Conservation (phyloP, 1,139 yeast species). For the Geotrichum histeridarum region DNA sequence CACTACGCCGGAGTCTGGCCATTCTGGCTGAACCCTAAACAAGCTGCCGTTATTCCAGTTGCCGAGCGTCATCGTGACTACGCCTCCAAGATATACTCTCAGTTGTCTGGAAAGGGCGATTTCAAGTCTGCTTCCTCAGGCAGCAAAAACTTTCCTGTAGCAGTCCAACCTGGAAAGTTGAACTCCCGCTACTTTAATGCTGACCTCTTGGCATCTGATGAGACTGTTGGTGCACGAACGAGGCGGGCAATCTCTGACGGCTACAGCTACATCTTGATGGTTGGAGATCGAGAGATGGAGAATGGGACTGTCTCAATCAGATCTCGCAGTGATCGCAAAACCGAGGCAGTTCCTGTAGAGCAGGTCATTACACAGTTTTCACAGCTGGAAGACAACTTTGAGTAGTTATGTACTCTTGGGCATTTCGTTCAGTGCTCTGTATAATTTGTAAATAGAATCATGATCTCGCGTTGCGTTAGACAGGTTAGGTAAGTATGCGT, state of each 20-base stretch:
- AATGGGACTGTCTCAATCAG: constrained; percentile 62
- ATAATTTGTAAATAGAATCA: neutral
- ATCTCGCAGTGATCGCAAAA: constrained; percentile 49
- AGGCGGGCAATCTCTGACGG: constrained; percentile 74
- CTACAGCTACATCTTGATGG: constrained; percentile 70
- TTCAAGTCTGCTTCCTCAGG: constrained; percentile 2
- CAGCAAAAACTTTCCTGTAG: constrained; percentile 2
- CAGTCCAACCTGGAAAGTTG: constrained; percentile 32
- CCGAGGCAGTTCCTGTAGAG: constrained; percentile 33
- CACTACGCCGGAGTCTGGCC: constrained; percentile 97
- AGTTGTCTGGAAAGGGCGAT: constrained; percentile 44
- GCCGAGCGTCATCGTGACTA: constrained; percentile 51
- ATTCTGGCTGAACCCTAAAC: constrained; percentile 95
- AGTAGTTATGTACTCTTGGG: constrained; percentile 8
- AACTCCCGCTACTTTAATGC: constrained; percentile 63
- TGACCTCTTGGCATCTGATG: constrained; percentile 68
- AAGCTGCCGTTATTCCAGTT: constrained; percentile 80
- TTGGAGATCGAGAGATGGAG: constrained; percentile 81
- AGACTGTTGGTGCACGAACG: constrained; percentile 75
- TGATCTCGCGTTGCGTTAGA: neutral
- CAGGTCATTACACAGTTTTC: constrained; percentile 29
- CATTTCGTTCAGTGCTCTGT: neutral
- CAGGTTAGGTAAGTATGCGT: neutral
- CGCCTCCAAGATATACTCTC: constrained; percentile 49
- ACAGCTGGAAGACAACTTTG: constrained; percentile 29